A percentile compares a stretch with the other conserved stretches of the same genome.
phyloP scores from a whole-genome alignment of 2,329 filamentous ascomycete genomes.

The Exophiala bonariae region DNA sequence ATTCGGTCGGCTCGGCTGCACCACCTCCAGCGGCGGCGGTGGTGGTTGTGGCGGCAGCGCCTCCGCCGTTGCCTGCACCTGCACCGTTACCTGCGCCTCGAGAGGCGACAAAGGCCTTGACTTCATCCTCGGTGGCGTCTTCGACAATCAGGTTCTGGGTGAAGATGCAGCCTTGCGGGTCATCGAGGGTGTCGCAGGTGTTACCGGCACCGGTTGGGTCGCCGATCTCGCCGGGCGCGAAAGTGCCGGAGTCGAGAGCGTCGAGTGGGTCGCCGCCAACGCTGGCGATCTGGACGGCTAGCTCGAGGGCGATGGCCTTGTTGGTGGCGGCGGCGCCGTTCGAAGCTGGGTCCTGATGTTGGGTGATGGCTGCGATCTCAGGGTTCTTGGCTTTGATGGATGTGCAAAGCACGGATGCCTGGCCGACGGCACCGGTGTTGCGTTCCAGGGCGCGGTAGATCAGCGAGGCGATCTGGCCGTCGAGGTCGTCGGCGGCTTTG shows the following conservation, averaged over 20 bases:
- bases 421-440: conserved; percentile 60
- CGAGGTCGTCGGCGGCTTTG: conserved; percentile 52
- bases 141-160: conserved; percentile 53
- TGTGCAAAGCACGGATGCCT: conserved; percentile 58
- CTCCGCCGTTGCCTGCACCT: not conserved
- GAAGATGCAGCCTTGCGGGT: conserved; percentile 57
- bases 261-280: conserved; percentile 64
- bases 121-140: conserved; percentile 55
- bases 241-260: conserved; percentile 64
- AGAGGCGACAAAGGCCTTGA: conserved; percentile 49
- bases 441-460: conserved; percentile 58
- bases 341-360: conserved; percentile 69
- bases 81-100: conserved; percentile 21
- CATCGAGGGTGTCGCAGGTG: conserved; percentile 51
- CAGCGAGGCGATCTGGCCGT: conserved; percentile 56
- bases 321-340: conserved; percentile 57
- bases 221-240: conserved; percentile 59
- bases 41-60: conserved; percentile 10
- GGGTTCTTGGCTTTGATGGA: conserved; percentile 60
- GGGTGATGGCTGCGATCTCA: conserved; percentile 63
- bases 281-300: conserved; percentile 60
- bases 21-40: conserved; percentile 3
- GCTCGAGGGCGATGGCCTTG: conserved; percentile 60
- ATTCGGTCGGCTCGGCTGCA: no score
- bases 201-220: conserved; percentile 54